Conservation (phyloP, 768 basidiomycete genomes). For the Lepiota brunneoincarnata region DNA sequence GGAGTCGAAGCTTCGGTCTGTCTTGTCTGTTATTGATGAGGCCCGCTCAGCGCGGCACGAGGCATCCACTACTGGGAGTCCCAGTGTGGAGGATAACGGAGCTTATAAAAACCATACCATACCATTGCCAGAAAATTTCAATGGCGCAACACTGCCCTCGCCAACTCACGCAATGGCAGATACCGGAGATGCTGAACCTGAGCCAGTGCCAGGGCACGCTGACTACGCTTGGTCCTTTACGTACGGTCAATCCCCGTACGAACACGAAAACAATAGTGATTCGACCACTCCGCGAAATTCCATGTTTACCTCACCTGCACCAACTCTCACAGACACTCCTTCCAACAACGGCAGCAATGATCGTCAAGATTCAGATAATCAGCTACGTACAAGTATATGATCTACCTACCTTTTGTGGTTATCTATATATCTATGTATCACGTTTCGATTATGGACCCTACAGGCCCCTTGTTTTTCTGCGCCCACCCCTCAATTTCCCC, state of each 20-base stretch:
- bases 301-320: constrained; percentile 24
- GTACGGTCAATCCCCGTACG: constrained; percentile 37
- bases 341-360: constrained; percentile 18
- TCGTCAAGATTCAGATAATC: constrained; percentile 23
- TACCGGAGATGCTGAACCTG: constrained; percentile 1
- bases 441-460: constrained; percentile 13
- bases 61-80: not conserved
- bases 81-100: not conserved
- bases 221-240: constrained; percentile 36
- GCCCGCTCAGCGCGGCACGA: constrained; percentile 14
- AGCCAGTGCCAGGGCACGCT: not conserved
- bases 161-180: constrained; percentile 28
- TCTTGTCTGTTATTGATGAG: constrained; percentile 75
- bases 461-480: not conserved
- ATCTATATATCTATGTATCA: constrained; percentile 14
- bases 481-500: constrained; percentile 1
- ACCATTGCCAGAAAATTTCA: constrained; percentile 18
- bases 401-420: constrained; percentile 14
- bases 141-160: constrained; percentile 19
- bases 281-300: constrained; percentile 26
- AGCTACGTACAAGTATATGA: constrained; percentile 15
- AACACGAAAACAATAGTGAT: constrained; percentile 8
- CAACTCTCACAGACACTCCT: constrained; percentile 22
- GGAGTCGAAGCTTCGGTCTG: constrained; percentile 66
- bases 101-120: constrained; percentile 8